Conservation (phyloP, 148 eudicot species). For the Diospyros kaki region DNA sequence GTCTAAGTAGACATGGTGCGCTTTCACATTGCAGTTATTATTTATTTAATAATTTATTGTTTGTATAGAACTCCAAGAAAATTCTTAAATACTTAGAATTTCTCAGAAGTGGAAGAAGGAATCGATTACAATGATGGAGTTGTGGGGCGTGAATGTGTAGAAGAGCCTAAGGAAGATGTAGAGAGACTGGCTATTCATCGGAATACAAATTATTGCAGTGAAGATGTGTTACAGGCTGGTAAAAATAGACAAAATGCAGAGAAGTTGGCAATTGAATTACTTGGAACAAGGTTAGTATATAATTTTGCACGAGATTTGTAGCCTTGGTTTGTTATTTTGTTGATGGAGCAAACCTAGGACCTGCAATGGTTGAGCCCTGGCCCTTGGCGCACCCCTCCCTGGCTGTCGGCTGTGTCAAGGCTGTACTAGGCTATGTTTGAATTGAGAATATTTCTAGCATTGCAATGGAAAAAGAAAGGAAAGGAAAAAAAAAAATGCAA, state of each 20-base stretch:
- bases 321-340: background rate
- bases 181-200: slow-evolving; percentile 27
- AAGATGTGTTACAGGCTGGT: slow-evolving; percentile 14
- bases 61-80: background rate
- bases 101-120: slow-evolving; percentile 19
- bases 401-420: too few relatives aligned
- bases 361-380: too few relatives aligned
- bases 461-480: too few relatives aligned
- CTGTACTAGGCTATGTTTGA: too few relatives aligned
- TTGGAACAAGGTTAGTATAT: slow-evolving; percentile 45
- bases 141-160: slow-evolving; percentile 30
- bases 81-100: background rate
- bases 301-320: background rate
- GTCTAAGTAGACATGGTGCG: background rate
- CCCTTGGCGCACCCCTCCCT: too few relatives aligned
- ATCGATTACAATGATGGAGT: slow-evolving; percentile 16
- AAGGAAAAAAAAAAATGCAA: too few relatives aligned
- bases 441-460: too few relatives aligned
- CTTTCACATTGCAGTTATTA: background rate
- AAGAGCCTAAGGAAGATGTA: slow-evolving; percentile 31
- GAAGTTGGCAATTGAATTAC: slow-evolving; percentile 46
- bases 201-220: slow-evolving; percentile 6
- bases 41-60: background rate
- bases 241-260: slow-evolving; percentile 37
- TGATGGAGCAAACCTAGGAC: background rate